phyloP scores from a whole-genome alignment of 2,329 filamentous ascomycete genomes.

The Ophiocordyceps camponoti-rufipedis region DNA sequence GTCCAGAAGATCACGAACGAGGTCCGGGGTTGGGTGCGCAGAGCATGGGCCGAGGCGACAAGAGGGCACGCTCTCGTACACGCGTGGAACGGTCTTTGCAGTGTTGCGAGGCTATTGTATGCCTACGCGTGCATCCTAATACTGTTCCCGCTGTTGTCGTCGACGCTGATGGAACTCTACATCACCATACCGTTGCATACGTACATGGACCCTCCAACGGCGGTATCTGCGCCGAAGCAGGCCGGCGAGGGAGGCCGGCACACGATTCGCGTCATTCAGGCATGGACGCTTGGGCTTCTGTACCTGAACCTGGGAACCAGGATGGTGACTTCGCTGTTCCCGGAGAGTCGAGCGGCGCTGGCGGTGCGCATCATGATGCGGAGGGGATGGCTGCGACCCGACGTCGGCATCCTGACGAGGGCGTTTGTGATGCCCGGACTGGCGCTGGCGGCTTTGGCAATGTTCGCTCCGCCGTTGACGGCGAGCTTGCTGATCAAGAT shows the following conservation, averaged over 20 bases:
- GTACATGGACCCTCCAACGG: slow-evolving; percentile 35
- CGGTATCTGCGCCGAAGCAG: slow-evolving; percentile 9
- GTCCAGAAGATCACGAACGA: slow-evolving; percentile 18
- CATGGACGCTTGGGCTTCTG: slow-evolving; percentile 83
- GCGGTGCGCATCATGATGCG: slow-evolving; percentile 59
- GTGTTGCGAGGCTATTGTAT: slow-evolving; percentile 41
- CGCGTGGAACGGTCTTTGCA: slow-evolving; percentile 11
- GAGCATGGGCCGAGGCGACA: slow-evolving; percentile 7
- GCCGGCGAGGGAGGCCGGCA: slow-evolving; percentile 25
- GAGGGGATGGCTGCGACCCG: slow-evolving; percentile 61
- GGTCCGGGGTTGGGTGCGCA: slow-evolving; percentile 12
- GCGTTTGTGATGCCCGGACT: slow-evolving; percentile 68
- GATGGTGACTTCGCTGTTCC: slow-evolving; percentile 47
- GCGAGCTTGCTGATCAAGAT: slow-evolving; percentile 20
- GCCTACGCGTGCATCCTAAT: slow-evolving; percentile 57
- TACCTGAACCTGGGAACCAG: slow-evolving; percentile 69
- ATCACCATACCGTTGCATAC: slow-evolving; percentile 74
- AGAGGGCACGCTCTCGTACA: slow-evolving; percentile 7
- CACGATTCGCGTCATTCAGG: slow-evolving; percentile 73
- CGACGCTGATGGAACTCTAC: slow-evolving; percentile 73
- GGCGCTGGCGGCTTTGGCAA: slow-evolving; percentile 39
- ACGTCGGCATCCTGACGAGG: slow-evolving; percentile 61
- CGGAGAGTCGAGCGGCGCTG: slow-evolving; percentile 50
- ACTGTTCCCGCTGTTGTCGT: slow-evolving; percentile 66
- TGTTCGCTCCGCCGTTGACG: slow-evolving; percentile 44